phyloP scores from a whole-genome alignment of 148 eudicot genomes.

The Bassia scoparia region DNA sequence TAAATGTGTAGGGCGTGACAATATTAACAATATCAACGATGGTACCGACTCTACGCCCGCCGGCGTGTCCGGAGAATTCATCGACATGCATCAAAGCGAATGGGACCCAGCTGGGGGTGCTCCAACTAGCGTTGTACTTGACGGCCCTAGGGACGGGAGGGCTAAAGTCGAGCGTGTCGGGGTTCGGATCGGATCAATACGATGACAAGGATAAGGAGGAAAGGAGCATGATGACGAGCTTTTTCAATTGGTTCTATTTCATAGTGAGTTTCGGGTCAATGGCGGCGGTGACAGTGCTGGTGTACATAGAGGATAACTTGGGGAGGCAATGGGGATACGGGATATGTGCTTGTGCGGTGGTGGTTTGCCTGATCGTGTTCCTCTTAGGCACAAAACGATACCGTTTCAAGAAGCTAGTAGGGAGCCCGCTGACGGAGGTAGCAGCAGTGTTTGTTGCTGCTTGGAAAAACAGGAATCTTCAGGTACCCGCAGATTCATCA shows the following conservation, averaged over 20 bases:
- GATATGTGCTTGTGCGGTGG: conserved; percentile 53
- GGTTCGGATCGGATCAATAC: conserved; percentile 89
- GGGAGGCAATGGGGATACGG: conserved; percentile 81
- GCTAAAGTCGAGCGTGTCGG: conserved; percentile 82
- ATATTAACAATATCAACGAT: conserved; percentile 63
- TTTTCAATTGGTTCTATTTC: conserved; percentile 83
- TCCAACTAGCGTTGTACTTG: conserved; percentile 65
- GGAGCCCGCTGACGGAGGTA: conserved; percentile 64
- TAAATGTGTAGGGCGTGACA: conserved; percentile 56
- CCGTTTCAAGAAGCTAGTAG: conserved; percentile 69
- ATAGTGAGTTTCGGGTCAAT: conserved; percentile 73
- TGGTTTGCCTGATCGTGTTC: conserved; percentile 38
- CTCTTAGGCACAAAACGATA: conserved; percentile 49
- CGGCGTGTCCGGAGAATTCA: conserved; percentile 42
- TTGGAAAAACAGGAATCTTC: conserved; percentile 47
- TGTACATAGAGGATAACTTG: conserved; percentile 68
- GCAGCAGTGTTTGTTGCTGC: conserved; percentile 59
- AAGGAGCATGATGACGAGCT: conserved; percentile 46
- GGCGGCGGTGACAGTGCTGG: conserved; percentile 65
- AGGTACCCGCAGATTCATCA: conserved; percentile 43
- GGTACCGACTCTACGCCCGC: conserved; percentile 63
- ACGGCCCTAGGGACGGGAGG: conserved; percentile 94
- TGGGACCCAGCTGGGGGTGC: conserved; percentile 47
- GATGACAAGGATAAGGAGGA: conserved; percentile 64
- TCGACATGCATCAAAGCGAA: conserved; percentile 48